phyloP scores from a whole-genome alignment of 768 basidiomycete species.

The Agrocybe chaxingu region DNA sequence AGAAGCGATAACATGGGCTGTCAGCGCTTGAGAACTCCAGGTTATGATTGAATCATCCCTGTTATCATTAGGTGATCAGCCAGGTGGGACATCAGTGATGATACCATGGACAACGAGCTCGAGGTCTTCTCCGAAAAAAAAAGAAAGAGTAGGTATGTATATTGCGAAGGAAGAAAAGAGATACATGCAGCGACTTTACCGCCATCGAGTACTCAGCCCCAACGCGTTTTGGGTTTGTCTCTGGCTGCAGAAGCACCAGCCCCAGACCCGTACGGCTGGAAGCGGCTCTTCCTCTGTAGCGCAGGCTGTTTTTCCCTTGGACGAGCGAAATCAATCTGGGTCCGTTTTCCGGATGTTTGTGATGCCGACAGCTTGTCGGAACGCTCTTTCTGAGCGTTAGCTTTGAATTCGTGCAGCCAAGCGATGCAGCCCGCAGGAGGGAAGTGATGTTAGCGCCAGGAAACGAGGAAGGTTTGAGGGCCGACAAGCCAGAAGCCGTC shows the following conservation, averaged over 20 bases:
- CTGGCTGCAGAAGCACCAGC: slow-evolving; percentile 1
- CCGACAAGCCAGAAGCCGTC: neutral
- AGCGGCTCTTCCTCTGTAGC: slow-evolving; percentile 25
- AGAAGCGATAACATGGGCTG: no score
- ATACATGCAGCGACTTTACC: neutral
- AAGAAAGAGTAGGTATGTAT: neutral
- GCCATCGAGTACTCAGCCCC: slow-evolving; percentile 11
- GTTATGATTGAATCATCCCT: no score
- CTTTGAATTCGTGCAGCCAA: slow-evolving; percentile 34
- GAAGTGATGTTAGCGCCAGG: slow-evolving; percentile 8
- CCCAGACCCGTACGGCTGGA: slow-evolving; percentile 22
- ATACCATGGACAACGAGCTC: no score
- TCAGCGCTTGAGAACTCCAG: no score
- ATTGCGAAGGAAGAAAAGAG: neutral
- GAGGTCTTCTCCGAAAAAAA: neutral
- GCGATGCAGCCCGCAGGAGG: slow-evolving; percentile 20
- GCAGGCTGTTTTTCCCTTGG: slow-evolving; percentile 14
- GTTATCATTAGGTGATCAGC: neutral
- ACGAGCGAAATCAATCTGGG: slow-evolving; percentile 54
- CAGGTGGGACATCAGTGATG: neutral
- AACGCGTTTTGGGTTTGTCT: slow-evolving; percentile 18
- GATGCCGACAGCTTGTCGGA: slow-evolving; percentile 56
- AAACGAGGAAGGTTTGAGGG: neutral
- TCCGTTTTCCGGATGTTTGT: slow-evolving; percentile 54
- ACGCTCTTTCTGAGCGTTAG: slow-evolving; percentile 58